Evolutionary conservation across 345 rosid species (phyloP).

Genomic region (Lumnitzera racemosa): DNA sequence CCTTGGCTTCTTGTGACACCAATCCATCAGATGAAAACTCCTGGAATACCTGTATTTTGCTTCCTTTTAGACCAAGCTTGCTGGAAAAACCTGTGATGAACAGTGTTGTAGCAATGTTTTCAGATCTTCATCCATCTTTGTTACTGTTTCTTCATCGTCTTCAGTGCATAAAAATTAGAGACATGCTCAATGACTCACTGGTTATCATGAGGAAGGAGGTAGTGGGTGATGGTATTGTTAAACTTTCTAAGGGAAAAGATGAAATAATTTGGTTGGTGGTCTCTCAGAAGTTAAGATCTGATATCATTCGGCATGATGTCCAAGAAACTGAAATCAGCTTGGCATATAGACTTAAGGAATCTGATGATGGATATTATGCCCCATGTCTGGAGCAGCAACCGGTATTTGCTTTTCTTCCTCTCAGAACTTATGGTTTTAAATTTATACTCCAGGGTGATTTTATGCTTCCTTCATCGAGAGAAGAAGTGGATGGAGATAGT

Average conservation of each 20-base stretch:
- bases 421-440: slow-evolving; percentile 87
- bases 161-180: slow-evolving; percentile 64
- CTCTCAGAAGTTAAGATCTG: slow-evolving; percentile 61
- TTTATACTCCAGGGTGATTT: slow-evolving; percentile 96
- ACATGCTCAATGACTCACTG: slow-evolving; percentile 60
- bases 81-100: slow-evolving; percentile 51
- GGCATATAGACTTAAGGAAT: slow-evolving; percentile 73
- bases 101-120: slow-evolving; percentile 57
- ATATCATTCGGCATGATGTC: slow-evolving; percentile 48
- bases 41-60: slow-evolving; percentile 89
- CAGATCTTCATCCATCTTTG: slow-evolving; percentile 91
- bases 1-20: slow-evolving; percentile 30
- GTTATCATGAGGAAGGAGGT: slow-evolving; percentile 75
- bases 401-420: slow-evolving; percentile 92
- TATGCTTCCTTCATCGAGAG: slow-evolving; percentile 91
- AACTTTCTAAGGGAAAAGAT: slow-evolving; percentile 66
- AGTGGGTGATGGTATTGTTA: slow-evolving; percentile 62
- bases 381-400: slow-evolving; percentile 75
- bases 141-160: slow-evolving; percentile 94
- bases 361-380: slow-evolving; percentile 43
- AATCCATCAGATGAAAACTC: slow-evolving; percentile 24
- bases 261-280: slow-evolving; percentile 88
- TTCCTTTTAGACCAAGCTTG: slow-evolving; percentile 74
- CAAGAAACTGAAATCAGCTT: slow-evolving; percentile 72
- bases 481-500: slow-evolving; percentile 93